Evolutionary conservation across 2,329 filamentous ascomycete species (phyloP).

Genomic region (Phialophora chinensis): DNA sequence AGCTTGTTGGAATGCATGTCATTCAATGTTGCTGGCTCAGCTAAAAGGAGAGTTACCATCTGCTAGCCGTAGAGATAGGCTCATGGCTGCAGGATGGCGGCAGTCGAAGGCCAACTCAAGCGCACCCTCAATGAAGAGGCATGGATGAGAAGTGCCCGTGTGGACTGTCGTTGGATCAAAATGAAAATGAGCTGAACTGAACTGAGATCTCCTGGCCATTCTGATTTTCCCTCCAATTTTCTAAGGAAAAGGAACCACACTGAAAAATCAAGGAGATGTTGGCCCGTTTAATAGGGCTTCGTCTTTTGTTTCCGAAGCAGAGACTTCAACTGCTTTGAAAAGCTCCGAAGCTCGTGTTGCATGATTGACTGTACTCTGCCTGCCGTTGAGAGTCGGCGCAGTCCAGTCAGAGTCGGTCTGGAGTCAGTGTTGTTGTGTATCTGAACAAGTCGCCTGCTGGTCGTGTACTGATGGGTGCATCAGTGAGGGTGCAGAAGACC

Average conservation of each 20-base stretch:
- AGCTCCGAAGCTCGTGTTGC: slow-evolving; percentile 7
- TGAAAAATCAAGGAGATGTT: slow-evolving; percentile 10
- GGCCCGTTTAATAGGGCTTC: slow-evolving; percentile 37
- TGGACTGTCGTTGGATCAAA: slow-evolving; percentile 26
- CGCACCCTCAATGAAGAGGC: slow-evolving; percentile 30
- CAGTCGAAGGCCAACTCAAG: slow-evolving; percentile 31
- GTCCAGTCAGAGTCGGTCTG: slow-evolving; percentile 2
- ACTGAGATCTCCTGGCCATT: slow-evolving; percentile 4
- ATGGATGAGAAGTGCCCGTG: slow-evolving; percentile 29
- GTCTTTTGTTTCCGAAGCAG: slow-evolving; percentile 39
- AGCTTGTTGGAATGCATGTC: slow-evolving; percentile 24
- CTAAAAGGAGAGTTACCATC: slow-evolving; percentile 29
- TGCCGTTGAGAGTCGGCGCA: background rate
- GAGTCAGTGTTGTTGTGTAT: background rate
- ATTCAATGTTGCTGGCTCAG: slow-evolving; percentile 27
- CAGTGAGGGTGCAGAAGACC: background rate
- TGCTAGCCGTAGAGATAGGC: slow-evolving; percentile 25
- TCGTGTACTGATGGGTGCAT: slow-evolving; percentile 1
- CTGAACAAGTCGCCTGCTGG: background rate
- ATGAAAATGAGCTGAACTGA: slow-evolving; percentile 1
- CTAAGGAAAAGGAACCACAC: slow-evolving; percentile 15
- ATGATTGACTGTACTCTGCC: background rate
- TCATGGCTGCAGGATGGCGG: slow-evolving; percentile 34
- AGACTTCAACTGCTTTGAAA: slow-evolving; percentile 40
- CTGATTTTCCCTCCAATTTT: slow-evolving; percentile 26